phyloP scores from a whole-genome alignment of 345 rosid species.

The Gossypium turneri region DNA sequence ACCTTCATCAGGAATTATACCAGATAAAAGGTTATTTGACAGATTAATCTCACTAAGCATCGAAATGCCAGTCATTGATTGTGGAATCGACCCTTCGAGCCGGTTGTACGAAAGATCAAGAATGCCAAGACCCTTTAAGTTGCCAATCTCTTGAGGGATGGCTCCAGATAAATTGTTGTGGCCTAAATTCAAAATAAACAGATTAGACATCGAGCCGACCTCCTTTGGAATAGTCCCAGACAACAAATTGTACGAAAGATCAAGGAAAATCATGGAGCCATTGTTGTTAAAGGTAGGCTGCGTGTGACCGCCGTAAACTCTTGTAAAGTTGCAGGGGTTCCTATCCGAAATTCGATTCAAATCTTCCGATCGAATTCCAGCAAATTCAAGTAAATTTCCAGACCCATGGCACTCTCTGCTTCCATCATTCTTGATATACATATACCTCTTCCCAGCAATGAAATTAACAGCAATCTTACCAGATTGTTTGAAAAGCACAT shows the following conservation, averaged over 20 bases:
- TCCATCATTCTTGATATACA: slow-evolving; percentile 76
- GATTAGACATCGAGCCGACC: slow-evolving; percentile 70
- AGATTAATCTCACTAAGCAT: slow-evolving; percentile 65
- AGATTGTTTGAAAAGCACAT: slow-evolving; percentile 74
- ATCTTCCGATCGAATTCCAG: slow-evolving; percentile 63
- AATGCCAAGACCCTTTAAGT: slow-evolving; percentile 60
- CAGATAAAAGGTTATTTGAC: slow-evolving; percentile 64
- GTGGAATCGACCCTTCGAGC: slow-evolving; percentile 68
- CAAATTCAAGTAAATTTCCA: slow-evolving; percentile 85
- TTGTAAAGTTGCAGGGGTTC: slow-evolving; percentile 80
- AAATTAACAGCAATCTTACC: slow-evolving; percentile 76
- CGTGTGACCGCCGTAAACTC: slow-evolving; percentile 64
- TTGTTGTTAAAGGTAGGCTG: slow-evolving; percentile 80
- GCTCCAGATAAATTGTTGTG: slow-evolving; percentile 64
- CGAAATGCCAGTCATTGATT: slow-evolving; percentile 50
- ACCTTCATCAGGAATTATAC: slow-evolving; percentile 70
- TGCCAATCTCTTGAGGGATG: slow-evolving; percentile 76
- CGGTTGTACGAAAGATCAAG: slow-evolving; percentile 76
- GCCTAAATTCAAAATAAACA: slow-evolving; percentile 75
- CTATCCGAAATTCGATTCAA: slow-evolving; percentile 57
- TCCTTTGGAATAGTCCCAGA: slow-evolving; percentile 76
- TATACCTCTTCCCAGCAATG: slow-evolving; percentile 71
- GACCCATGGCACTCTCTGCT: slow-evolving; percentile 83
- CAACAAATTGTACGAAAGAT: slow-evolving; percentile 69
- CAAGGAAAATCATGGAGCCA: slow-evolving; percentile 92